Base-by-base conservation (phyloP, 192 early-diverging fungal species). In the Coemansia pectinata region DNA sequence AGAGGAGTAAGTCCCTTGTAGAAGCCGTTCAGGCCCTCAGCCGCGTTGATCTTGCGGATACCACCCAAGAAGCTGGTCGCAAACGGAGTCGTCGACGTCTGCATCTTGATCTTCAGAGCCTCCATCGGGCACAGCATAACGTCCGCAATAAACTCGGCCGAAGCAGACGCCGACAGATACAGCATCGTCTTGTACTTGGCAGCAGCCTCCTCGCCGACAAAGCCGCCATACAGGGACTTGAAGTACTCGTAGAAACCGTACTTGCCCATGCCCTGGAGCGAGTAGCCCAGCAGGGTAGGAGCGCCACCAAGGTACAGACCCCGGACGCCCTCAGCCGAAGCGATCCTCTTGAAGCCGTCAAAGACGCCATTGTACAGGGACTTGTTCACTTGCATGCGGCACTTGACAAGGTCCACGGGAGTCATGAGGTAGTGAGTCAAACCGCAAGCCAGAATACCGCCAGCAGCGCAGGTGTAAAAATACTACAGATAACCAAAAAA, bases 181-280 rank as follows among this genome's bases (percentile, higher is more conserved):
- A 95, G 73, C 31, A 86, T 53, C 1, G 90, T 90, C 80, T 90
- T 88, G 86, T 94, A 90, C 78, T 92, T 88, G 33, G 84, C 73
- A 12, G 93, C 88, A 72, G 77, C 77, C 84, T 95, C 86, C 61
- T 89, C 89, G 66, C 90, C 90, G 41, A 79, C 89, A 9, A 87
- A 9, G 41, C 79, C 73, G 55, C 85, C 71, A 68, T 90, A 93
- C 65, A 83, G 76, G 79, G 91, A 87, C 83, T 96, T 96, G 87
- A 94, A 96, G 69, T 90, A 74, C 81, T 96, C 94, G 84, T 95
- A 95, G 59, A 93, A 88, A 27, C 94, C 94, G 81, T 93, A 96
- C 85, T 96, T 96, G 85, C 90, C 87, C 70, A 87, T 83, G 70
- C 93, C 93, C 82, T 95, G 93, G 58, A 89, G 67, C 48, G 91